Conservation (phyloP, 2,329 filamentous ascomycete genomes). For the Penicillium decumbens region DNA sequence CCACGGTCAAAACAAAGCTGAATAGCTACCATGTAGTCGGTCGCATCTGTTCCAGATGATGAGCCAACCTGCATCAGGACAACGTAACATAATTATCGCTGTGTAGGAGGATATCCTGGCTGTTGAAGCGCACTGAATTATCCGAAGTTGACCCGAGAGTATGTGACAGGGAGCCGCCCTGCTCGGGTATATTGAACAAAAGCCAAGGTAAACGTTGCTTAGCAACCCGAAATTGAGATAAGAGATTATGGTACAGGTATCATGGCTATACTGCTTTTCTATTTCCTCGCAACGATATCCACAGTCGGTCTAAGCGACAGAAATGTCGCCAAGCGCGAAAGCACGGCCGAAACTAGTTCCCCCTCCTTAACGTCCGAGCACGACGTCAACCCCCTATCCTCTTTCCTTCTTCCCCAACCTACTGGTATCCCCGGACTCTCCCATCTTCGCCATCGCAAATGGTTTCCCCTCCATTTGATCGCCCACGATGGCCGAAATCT, state of each 20-base stretch:
- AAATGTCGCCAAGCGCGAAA: neutral
- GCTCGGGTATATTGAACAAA: neutral
- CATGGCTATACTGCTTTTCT: too few species aligned
- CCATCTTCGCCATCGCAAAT: neutral
- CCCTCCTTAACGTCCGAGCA: neutral
- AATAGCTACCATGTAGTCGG: neutral
- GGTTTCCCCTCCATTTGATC: neutral
- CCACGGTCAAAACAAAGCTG: too few species aligned
- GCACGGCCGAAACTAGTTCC: neutral
- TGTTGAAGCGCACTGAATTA: neutral
- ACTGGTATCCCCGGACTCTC: neutral
- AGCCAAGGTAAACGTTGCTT: neutral
- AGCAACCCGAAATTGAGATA: neutral
- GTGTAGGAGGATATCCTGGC: neutral
- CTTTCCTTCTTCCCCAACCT: neutral
- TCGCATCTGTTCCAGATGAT: neutral
- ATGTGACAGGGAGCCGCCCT: neutral
- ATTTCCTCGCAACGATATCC: neutral
- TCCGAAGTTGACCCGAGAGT: neutral
- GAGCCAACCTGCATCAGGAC: neutral
- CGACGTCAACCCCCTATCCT: neutral
- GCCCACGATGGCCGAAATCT: constrained; percentile 19
- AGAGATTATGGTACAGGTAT: neutral
- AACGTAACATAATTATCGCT: too few species aligned
- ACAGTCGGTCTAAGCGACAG: neutral